Base-by-base conservation (phyloP, 2,329 filamentous ascomycete genomes). In the Aspergillus uvarum region DNA sequence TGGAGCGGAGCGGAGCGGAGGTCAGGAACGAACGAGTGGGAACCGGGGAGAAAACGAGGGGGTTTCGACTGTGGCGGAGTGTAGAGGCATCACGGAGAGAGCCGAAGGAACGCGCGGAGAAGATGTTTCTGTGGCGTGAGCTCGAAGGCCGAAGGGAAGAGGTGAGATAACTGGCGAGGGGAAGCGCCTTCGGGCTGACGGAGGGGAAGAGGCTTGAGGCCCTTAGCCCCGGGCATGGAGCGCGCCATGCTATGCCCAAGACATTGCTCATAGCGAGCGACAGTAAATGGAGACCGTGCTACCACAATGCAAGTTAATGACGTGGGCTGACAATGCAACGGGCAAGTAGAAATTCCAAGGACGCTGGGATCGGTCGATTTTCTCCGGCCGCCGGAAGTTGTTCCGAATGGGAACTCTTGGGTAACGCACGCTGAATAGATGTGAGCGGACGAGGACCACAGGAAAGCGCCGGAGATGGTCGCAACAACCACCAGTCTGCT, bases 241-340 rank as follows among this genome's bases (percentile, higher is more conserved):
- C 66, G 66, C 75, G 74, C 77, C 76, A 78, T 74, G 74, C 69
- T 70, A 73, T 63, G 63, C 73, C 70, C 66, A 74, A 67, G 62
- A 67, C 77, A 78, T 76, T 75, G 71, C 70, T 79, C 77, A 79
- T 79, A 67, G 72, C 73, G 68, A 64, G 66, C 62, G 52, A 65
- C 59, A 65, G 56, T 56, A 51, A 59, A 35, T 8, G 38, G 16
- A 60, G 54, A 42, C 42, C 56, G 38, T 49, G 38, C 21, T 56
- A 16, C 50, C 26, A 44, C 31, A 14, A 44, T 53, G 47, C 32
- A n/a, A 50, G 24, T 38, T 26, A 47, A 51, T 47, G 49, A 51
- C n/a, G 42, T 16, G 21, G 48, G 19, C 12, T 24, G 32, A 11
- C 38, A 54, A 48, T 26, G 5, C 38, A 56, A 48, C 29, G 7